A percentile compares a stretch with the other conserved stretches of the same genome.
These are phyloP conservation scores for Spirogloea muscicola DNA, from an alignment of 139 green algal genomes.

Conservation along the genomic window DNA sequence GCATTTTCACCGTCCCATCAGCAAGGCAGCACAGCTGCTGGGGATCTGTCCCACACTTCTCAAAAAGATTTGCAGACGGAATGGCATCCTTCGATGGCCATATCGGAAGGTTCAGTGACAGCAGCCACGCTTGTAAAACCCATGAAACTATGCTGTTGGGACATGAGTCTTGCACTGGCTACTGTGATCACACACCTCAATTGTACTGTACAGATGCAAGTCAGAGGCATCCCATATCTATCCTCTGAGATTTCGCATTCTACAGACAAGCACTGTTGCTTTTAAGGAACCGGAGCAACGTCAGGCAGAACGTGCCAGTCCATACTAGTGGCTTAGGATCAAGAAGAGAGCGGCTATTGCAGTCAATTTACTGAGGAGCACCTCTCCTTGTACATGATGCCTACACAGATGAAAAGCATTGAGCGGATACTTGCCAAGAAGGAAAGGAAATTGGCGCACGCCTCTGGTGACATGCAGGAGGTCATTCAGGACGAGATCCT, in stretches of 20 bases:
- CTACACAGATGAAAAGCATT: slow-evolving; percentile 40
- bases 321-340: not conserved
- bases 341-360: not conserved
- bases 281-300: too few relatives aligned
- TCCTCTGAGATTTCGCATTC: too few relatives aligned
- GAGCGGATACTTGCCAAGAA: slow-evolving; percentile 26
- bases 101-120: slow-evolving; percentile 41
- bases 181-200: not conserved
- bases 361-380: not conserved
- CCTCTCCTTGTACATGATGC: not conserved
- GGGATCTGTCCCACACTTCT: slow-evolving; percentile 49
- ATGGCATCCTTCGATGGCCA: slow-evolving; percentile 45
- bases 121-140: not conserved
- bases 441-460: slow-evolving; percentile 4
- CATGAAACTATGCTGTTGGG: not conserved
- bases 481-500: slow-evolving; percentile 10
- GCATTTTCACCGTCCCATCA: slow-evolving; percentile 54
- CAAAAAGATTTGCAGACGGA: slow-evolving; percentile 44
- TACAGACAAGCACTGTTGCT: too few relatives aligned
- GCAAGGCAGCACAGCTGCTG: slow-evolving; percentile 39
- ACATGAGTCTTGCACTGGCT: too few relatives aligned
- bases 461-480: not conserved
- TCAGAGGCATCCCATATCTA: not conserved
- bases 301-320: not conserved
- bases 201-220: not conserved